Conservation (phyloP, 2,329 filamentous ascomycete genomes). For the Thelonectria rubi region DNA sequence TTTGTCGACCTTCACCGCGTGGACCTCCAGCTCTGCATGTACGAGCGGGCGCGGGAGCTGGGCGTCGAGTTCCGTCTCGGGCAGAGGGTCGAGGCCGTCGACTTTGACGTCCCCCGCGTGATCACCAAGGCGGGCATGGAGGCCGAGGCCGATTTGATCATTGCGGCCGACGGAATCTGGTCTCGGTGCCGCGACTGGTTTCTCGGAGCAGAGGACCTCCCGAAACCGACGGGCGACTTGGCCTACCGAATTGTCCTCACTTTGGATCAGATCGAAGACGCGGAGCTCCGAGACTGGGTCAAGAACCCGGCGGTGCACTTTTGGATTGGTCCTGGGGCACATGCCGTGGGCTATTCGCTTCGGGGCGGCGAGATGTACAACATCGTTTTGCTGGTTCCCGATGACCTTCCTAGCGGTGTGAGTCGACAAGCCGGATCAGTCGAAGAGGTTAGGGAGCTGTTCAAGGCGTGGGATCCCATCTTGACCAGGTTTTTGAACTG, state of each 20-base stretch:
- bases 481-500: conserved; percentile 53
- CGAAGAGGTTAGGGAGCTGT: conserved; percentile 68
- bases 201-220: conserved; percentile 55
- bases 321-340: conserved; percentile 70
- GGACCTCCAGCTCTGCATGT: conserved; percentile 66
- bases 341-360: conserved; percentile 71
- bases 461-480: conserved; percentile 72
- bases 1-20: conserved; percentile 70
- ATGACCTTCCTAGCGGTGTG: conserved; percentile 65
- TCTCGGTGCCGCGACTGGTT: conserved; percentile 63
- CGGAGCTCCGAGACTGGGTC: conserved; percentile 61
- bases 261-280: conserved; percentile 61
- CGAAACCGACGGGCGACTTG: conserved; percentile 69
- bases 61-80: conserved; percentile 62
- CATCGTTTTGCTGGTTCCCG: conserved; percentile 71
- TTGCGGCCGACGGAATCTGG: conserved; percentile 73
- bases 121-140: conserved; percentile 49
- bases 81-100: conserved; percentile 56
- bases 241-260: conserved; percentile 70
- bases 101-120: conserved; percentile 57
- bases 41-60: conserved; percentile 59
- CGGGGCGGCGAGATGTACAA: conserved; percentile 69
- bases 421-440: conserved; percentile 61
- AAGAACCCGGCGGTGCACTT: conserved; percentile 62
- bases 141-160: conserved; percentile 49